Conservation (phyloP, 306 rosid genomes). For the Geum urbanum region DNA sequence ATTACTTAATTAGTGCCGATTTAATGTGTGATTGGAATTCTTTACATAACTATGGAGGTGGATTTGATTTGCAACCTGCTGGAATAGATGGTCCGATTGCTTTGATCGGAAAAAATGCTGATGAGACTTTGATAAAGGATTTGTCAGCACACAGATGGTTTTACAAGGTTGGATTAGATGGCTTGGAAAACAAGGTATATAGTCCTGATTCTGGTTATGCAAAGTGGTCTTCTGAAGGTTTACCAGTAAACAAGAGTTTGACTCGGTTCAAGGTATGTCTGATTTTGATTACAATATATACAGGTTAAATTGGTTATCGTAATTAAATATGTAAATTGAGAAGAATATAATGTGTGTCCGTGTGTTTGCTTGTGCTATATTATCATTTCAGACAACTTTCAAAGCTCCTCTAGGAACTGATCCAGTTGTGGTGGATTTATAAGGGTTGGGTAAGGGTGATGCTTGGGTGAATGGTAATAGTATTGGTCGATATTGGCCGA, state of each 20-base stretch:
- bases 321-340: not conserved
- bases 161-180: slow-evolving; percentile 42
- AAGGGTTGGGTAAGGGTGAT: slow-evolving; percentile 42
- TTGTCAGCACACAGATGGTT: slow-evolving; percentile 43
- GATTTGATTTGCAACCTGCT: slow-evolving; percentile 28
- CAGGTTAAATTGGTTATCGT: not conserved
- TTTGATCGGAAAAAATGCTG: slow-evolving; percentile 33
- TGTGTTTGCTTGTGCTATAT: not conserved
- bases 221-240: slow-evolving; percentile 27
- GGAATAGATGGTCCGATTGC: slow-evolving; percentile 45
- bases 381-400: slow-evolving; percentile 35
- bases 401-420: slow-evolving; percentile 50
- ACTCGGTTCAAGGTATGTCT: slow-evolving; percentile 57
- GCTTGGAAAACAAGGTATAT: slow-evolving; percentile 26
- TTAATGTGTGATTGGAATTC: not conserved
- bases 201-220: slow-evolving; percentile 17
- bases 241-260: slow-evolving; percentile 39
- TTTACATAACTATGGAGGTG: slow-evolving; percentile 39
- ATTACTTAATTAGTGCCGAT: not conserved
- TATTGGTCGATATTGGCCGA: slow-evolving; percentile 49
- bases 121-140: slow-evolving; percentile 40
- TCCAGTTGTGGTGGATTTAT: slow-evolving; percentile 37
- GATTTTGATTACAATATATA: not conserved
- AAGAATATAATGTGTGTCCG: not conserved
- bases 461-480: slow-evolving; percentile 58